Conservation (phyloP, 805 yeast species). For the Teunomyces aglyptinius region DNA sequence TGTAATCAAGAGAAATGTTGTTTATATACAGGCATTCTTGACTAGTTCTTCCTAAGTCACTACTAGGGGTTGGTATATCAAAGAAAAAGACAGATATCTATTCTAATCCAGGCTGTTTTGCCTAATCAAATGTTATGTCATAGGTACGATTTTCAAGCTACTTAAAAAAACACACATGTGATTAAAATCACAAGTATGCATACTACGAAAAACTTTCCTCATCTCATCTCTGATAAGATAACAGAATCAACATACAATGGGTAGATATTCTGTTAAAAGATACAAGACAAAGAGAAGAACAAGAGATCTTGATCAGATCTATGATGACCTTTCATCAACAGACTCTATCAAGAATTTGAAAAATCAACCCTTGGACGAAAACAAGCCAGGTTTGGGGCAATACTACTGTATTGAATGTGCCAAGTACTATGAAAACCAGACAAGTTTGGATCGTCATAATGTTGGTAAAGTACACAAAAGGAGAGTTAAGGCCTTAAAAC, state of each 20-base stretch:
- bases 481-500: slow-evolving; percentile 70
- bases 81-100: no score
- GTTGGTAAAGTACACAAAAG: slow-evolving; percentile 82
- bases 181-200: neutral
- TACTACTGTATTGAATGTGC: slow-evolving; percentile 94
- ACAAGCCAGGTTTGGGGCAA: slow-evolving; percentile 92
- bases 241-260: slow-evolving; percentile 48
- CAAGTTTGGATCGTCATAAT: slow-evolving; percentile 68
- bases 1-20: neutral
- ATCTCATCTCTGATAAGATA: slow-evolving; percentile 4
- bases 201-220: slow-evolving; percentile 5
- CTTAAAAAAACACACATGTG: neutral
- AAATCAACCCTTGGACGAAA: slow-evolving; percentile 85
- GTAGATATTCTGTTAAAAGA: slow-evolving; percentile 80
- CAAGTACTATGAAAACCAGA: slow-evolving; percentile 78
- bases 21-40: neutral
- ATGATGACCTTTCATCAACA: slow-evolving; percentile 65
- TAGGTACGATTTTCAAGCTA: no score
- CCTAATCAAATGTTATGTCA: no score
- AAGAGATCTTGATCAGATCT: slow-evolving; percentile 79
- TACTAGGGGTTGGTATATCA: no score
- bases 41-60: no score
- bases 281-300: slow-evolving; percentile 89
- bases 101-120: no score
- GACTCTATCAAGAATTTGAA: slow-evolving; percentile 64